phyloP scores from a whole-genome alignment of 768 basidiomycete species.

The Galerina marginata region DNA sequence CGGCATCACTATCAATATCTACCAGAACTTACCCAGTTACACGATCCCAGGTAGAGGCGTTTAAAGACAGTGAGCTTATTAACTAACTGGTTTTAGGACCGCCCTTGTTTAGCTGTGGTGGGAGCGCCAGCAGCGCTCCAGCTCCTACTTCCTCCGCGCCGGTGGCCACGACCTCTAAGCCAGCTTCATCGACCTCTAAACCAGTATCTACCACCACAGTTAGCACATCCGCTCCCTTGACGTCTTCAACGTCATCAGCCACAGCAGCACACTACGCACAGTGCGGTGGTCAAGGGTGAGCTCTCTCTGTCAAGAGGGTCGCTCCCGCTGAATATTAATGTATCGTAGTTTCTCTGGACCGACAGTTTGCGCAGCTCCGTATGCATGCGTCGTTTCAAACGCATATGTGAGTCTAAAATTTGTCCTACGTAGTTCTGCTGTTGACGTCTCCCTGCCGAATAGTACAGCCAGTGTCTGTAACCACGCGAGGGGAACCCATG shows the following conservation, averaged over 20 bases:
- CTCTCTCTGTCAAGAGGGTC: background rate
- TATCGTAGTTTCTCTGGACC: constrained; percentile 11
- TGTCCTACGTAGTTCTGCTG: background rate
- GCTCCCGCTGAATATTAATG: background rate
- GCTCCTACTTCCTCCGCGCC: background rate
- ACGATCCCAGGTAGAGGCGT: constrained; percentile 40
- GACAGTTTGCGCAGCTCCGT: constrained; percentile 12
- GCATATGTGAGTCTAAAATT: constrained; percentile 2
- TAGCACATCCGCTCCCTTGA: constrained; percentile 1
- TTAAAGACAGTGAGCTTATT: background rate
- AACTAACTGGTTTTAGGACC: constrained; percentile 32
- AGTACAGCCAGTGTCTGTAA: constrained; percentile 13
- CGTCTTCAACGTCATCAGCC: constrained; percentile 25
- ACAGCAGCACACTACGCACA: constrained; percentile 48
- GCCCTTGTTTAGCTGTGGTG: constrained; percentile 43
- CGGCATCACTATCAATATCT: constrained; percentile 52
- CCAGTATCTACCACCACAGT: background rate
- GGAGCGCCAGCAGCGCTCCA: constrained; percentile 17
- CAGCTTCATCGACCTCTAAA: background rate
- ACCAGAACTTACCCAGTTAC: constrained; percentile 42
- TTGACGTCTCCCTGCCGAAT: background rate
- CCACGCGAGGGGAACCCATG: too few species aligned
- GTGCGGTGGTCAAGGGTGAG: constrained; percentile 47
- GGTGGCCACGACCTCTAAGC: background rate
- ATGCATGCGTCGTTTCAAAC: constrained; percentile 10